Percentiles rank a stretch among this genome's conserved stretches.
These are phyloP conservation scores for Cutaneotrichosporon spelunceum DNA, from an alignment of 1,284 basidiomycete species.

Conservation along the genomic window DNA sequence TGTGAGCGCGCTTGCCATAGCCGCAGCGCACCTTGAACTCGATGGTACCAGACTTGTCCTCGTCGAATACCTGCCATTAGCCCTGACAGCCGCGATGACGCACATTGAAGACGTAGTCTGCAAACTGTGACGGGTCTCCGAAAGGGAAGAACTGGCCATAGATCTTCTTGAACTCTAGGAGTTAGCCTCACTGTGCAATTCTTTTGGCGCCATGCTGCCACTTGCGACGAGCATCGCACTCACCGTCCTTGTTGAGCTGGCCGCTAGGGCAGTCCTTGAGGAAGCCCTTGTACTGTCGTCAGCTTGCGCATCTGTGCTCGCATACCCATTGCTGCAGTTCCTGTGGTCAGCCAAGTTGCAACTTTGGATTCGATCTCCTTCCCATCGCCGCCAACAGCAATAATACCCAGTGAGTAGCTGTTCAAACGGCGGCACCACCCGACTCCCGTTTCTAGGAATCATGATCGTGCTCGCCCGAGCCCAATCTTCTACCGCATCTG, in stretches of 20 bases:
- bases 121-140: conserved; percentile 94
- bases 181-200: not conserved
- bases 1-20: not conserved
- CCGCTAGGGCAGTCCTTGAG: conserved; percentile 98
- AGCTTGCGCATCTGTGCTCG: not conserved
- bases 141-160: conserved; percentile 99
- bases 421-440: not conserved
- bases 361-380: not conserved
- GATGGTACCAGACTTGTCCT: conserved; percentile 92
- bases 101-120: conserved; percentile 94
- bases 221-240: conserved; percentile 9
- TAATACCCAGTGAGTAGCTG: not conserved
- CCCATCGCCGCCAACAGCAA: not conserved
- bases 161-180: conserved; percentile 84
- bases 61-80: conserved; percentile 68
- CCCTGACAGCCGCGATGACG: conserved; percentile 9
- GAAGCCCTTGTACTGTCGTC: conserved; percentile 84
- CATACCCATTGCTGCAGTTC: conserved; percentile 88
- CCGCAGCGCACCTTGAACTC: conserved; percentile 66
- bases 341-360: conserved; percentile 24
- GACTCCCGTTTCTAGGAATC: not conserved
- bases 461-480: not conserved
- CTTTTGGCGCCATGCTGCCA: not conserved
- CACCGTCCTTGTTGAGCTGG: conserved; percentile 79
- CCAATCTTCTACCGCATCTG: not conserved